Evolutionary conservation across 2,329 filamentous ascomycete genomes (phyloP).

Genomic region (Didymosphaeria variabile): DNA sequence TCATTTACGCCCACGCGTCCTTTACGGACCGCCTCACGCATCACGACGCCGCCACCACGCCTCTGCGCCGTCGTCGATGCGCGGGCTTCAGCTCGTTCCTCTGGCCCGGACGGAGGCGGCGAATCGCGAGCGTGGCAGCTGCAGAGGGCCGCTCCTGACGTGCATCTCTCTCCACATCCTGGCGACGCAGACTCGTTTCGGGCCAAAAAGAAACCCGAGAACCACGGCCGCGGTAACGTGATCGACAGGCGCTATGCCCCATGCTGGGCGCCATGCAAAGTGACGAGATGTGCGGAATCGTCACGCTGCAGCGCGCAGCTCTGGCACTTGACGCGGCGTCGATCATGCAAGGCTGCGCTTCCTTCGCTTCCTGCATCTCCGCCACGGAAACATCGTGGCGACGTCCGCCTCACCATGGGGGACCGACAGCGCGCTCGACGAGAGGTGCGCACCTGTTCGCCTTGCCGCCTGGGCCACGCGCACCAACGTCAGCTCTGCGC

Average conservation of each 20-base stretch:
- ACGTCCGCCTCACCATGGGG: neutral
- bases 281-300: conserved; percentile 2
- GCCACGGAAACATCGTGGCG: conserved; percentile 6
- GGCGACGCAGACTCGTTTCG: conserved; percentile 15
- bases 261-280: neutral
- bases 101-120: conserved; percentile 17
- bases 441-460: neutral
- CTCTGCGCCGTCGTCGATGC: neutral
- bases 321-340: conserved; percentile 12
- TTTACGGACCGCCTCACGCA: conserved; percentile 20
- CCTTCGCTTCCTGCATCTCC: neutral
- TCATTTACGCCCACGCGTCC: conserved; percentile 13
- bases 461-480: neutral
- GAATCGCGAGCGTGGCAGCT: conserved; percentile 13
- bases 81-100: conserved; percentile 5
- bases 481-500: neutral
- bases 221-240: conserved; percentile 24
- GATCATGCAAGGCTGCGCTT: conserved; percentile 14
- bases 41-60: conserved; percentile 1
- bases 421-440: neutral
- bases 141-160: conserved; percentile 8
- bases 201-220: conserved; percentile 22
- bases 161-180: conserved; percentile 11
- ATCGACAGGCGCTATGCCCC: conserved; percentile 25
- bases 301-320: neutral